A percentile compares a stretch with the other conserved stretches of the same genome.
Conservation (phyloP, 2,329 filamentous ascomycete species). For the Cladosporium sp. region DNA sequence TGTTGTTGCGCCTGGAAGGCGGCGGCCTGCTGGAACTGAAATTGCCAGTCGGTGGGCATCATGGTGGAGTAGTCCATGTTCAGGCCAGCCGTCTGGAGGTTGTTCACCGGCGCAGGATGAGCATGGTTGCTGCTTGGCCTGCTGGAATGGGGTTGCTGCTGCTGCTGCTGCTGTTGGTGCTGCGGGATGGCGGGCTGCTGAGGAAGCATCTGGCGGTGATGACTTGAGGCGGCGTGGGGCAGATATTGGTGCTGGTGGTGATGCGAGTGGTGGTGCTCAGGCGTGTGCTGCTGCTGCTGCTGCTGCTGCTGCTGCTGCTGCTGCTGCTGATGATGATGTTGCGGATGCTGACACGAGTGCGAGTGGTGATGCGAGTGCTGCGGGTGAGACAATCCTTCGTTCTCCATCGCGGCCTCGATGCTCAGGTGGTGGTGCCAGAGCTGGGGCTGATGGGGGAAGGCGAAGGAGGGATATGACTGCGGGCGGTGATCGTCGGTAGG, state of each 20-base stretch:
- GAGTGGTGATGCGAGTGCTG: conserved; percentile 23
- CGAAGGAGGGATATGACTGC: conserved; percentile 24
- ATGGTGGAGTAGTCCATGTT: conserved; percentile 29
- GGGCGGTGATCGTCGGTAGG: conserved; percentile 27
- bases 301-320: conserved; percentile 13
- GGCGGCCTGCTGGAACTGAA: conserved; percentile 32
- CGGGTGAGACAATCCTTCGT: conserved; percentile 17
- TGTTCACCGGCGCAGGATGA: conserved; percentile 21
- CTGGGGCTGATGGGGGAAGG: conserved; percentile 13
- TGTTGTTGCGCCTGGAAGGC: conserved; percentile 8
- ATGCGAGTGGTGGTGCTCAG: conserved; percentile 17
- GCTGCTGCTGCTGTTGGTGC: conserved; percentile 17
- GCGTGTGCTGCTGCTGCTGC: conserved; percentile 9
- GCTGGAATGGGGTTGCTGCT: conserved; percentile 14
- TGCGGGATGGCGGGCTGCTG: conserved; percentile 14
- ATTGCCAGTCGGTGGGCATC: conserved; percentile 37
- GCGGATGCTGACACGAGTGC: conserved; percentile 14
- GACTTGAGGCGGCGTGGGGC: conserved; percentile 17
- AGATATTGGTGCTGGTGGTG: conserved; percentile 16
- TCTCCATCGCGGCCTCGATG: conserved; percentile 21
- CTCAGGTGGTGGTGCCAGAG: conserved; percentile 16
- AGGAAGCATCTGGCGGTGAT: conserved; percentile 18
- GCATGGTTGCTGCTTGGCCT: conserved; percentile 27
- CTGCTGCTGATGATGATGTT: conserved; percentile 10
- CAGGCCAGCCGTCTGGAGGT: conserved; percentile 26